Conservation (phyloP, 352 stramenopile species). For the Globisporangium carolinianum region DNA sequence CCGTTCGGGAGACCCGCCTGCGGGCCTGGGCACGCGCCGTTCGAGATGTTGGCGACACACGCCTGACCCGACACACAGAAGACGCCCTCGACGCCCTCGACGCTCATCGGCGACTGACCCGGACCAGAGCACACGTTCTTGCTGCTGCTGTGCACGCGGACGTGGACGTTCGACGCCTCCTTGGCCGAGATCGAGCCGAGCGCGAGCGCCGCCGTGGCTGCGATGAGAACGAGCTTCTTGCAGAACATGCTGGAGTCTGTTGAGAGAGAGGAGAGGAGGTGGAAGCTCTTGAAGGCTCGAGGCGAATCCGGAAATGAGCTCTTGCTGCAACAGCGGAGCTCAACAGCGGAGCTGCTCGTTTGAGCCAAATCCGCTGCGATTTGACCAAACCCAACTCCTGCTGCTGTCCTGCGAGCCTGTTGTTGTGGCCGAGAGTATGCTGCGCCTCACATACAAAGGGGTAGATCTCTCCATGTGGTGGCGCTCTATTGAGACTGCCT, state of each 20-base stretch:
- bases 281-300: conserved; percentile 24
- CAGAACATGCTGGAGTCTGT: conserved; percentile 20
- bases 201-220: conserved; percentile 15
- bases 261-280: neutral
- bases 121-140: neutral
- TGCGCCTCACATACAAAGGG: no score
- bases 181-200: conserved; percentile 7
- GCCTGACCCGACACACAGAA: neutral
- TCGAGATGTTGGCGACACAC: neutral
- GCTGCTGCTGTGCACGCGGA: neutral
- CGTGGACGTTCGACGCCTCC: neutral
- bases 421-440: no score
- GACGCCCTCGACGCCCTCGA: neutral
- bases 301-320: neutral
- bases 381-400: no score
- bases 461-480: no score
- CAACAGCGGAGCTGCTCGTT: neutral
- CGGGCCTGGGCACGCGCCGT: conserved; percentile 11
- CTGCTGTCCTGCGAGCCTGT: no score
- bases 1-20: conserved; percentile 13
- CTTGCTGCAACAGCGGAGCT: neutral
- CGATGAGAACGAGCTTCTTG: conserved; percentile 22
- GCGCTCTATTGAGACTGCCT: no score
- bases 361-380: neutral
- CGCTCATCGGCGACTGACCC: neutral